These are phyloP conservation scores for Geotrichum carabidarum DNA, from an alignment of 1,139 yeast species.

Conservation along the genomic window DNA sequence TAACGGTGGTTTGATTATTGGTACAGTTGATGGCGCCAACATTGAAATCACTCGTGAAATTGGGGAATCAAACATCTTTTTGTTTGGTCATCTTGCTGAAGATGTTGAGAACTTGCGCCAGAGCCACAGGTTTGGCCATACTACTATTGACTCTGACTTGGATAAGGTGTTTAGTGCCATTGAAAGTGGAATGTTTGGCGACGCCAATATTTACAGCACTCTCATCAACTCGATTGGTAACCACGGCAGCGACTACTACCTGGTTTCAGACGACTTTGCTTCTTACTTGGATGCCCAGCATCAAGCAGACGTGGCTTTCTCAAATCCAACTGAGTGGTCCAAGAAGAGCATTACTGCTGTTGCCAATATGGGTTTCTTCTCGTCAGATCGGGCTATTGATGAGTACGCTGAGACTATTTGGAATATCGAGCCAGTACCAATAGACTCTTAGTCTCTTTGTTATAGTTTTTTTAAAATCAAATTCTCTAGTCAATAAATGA, in stretches of 20 bases:
- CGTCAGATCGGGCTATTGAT: slow-evolving; percentile 84
- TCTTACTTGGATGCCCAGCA: slow-evolving; percentile 77
- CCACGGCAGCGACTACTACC: slow-evolving; percentile 67
- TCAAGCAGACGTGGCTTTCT: slow-evolving; percentile 66
- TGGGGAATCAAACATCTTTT: slow-evolving; percentile 87
- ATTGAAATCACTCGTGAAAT: slow-evolving; percentile 91
- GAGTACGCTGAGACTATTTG: slow-evolving; percentile 92
- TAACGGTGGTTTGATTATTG: slow-evolving; percentile 90
- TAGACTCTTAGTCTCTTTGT: no score
- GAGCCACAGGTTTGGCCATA: slow-evolving; percentile 54
- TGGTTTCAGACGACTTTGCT: slow-evolving; percentile 85
- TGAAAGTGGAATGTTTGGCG: slow-evolving; percentile 70
- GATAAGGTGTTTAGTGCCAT: slow-evolving; percentile 61
- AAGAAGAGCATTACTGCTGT: slow-evolving; percentile 71
- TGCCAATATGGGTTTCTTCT: slow-evolving; percentile 91
- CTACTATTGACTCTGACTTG: slow-evolving; percentile 48
- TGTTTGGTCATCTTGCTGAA: slow-evolving; percentile 87
- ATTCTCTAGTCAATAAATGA: no score
- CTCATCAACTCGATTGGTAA: slow-evolving; percentile 61
- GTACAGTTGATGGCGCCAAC: slow-evolving; percentile 96
- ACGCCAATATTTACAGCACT: slow-evolving; percentile 59
- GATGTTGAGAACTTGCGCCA: slow-evolving; percentile 82
- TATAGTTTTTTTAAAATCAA: no score
- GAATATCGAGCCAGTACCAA: slow-evolving; percentile 66
- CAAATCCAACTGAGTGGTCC: slow-evolving; percentile 66